Evolutionary conservation across 176 grass and related monocot species (phyloP), one percentile per base, ranked within the genome.

Genomic region (Musa troglodytarum): DNA sequence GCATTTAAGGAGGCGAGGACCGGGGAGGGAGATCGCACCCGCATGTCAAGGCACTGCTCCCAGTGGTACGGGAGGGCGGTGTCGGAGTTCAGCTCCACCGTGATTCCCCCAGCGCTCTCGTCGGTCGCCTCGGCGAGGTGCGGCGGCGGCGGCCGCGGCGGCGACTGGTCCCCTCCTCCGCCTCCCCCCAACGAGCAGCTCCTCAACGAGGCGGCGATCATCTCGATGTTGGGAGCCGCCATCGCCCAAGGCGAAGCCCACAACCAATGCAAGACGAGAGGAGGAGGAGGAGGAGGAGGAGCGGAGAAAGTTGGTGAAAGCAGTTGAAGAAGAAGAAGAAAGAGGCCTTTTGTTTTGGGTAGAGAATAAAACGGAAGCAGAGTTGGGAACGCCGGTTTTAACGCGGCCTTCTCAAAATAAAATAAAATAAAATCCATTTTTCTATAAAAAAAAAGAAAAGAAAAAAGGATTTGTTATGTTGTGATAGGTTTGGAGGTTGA

Each of bases 41-140:
- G 85, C 65, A 96, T 88, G 86, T 96, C 93, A 75, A 96, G 93
- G 73, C 93, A 92, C 79, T 96, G 93, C 81, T 96, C 89, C 93
- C 93, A 96, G 72, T 92, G 85, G 87, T 86, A 92, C 21, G 93
- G 93, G 72, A 96, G 87, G n/a, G 93, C 76, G 43, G 88, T 70
- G 1, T 92, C 85, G 72, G 89, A 96, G 89, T 96, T 96, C 80
- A 96, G 82, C 83, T 96, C 93, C 65, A 96, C 87, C 68, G 89
- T 90, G 81, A 92, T 77, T 58, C 76, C 77, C 58, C 83, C 43
- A 5, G 50, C 73, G 82, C 80, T 83, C 77, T 79, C 81, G 82
- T 86, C 76, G 76, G 64, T 69, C 63, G 75, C 80, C 69, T 83
- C 71, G n/a, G 72, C 54, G 15, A 61, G 69, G 57, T 61, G 57